These are phyloP conservation scores for Maudiozyma serrabonitensis DNA, from an alignment of 805 yeast genomes.

Conservation along the genomic window DNA sequence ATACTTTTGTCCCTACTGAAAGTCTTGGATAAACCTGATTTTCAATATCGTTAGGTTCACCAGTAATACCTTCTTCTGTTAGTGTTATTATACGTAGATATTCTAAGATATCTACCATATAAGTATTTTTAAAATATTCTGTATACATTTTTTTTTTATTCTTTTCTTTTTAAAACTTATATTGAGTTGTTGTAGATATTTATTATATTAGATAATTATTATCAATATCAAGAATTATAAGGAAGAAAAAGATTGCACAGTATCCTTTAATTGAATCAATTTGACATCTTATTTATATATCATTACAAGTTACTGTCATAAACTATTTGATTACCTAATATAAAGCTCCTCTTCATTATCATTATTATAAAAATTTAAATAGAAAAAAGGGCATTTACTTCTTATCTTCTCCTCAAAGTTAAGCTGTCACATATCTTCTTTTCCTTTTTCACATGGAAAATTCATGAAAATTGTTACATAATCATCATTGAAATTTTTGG, in stretches of 20 bases:
- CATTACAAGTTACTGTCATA: no score
- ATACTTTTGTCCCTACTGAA: not conserved
- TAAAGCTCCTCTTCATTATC: no score
- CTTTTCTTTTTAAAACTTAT: not conserved
- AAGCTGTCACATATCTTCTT: not conserved
- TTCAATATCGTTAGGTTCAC: not conserved
- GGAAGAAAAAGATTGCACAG: no score
- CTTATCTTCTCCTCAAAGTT: no score
- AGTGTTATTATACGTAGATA: constrained; percentile 4
- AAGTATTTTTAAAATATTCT: constrained; percentile 12
- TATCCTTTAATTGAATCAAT: no score
- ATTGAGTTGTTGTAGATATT: not conserved
- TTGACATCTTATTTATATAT: no score
- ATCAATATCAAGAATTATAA: no score
- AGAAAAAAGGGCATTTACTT: not conserved
- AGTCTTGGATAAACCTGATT: not conserved
- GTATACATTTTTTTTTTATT: not conserved
- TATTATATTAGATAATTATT: no score
- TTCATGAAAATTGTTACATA: not conserved
- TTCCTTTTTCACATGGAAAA: not conserved
- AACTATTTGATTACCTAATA: no score
- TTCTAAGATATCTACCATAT: constrained; percentile 17
- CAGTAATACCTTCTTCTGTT: constrained; percentile 4
- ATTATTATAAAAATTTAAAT: not conserved
- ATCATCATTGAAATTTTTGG: not conserved